phyloP scores from a whole-genome alignment of 306 rosid species.

The Calophaca sinica region DNA sequence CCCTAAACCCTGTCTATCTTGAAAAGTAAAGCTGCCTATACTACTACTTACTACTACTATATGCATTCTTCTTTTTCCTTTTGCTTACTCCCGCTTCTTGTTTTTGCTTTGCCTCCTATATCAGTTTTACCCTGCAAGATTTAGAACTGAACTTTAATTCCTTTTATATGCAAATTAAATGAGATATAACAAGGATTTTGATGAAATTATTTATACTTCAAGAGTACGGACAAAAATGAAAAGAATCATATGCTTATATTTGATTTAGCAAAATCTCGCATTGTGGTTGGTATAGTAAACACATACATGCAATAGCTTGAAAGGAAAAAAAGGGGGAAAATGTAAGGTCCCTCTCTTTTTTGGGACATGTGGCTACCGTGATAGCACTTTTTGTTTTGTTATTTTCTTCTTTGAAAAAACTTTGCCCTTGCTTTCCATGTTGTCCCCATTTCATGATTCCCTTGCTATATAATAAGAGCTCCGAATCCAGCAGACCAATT shows the following conservation, averaged over 20 bases:
- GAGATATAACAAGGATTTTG: background rate
- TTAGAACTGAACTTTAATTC: background rate
- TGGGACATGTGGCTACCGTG: slow-evolving; percentile 20
- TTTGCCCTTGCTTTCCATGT: slow-evolving; percentile 41
- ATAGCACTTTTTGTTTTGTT: slow-evolving; percentile 34
- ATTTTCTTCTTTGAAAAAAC: background rate
- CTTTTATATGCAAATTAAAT: background rate
- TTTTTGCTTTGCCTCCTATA: slow-evolving; percentile 43
- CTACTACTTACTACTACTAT: slow-evolving; percentile 36
- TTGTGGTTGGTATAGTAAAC: background rate
- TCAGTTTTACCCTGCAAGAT: slow-evolving; percentile 56
- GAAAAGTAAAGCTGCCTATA: slow-evolving; percentile 64
- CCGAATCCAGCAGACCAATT: slow-evolving; percentile 37
- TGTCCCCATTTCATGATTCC: slow-evolving; percentile 42
- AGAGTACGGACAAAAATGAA: background rate
- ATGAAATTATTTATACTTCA: background rate
- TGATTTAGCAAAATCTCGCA: slow-evolving; percentile 31
- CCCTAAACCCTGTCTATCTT: slow-evolving; percentile 57
- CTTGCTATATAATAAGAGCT: slow-evolving; percentile 28
- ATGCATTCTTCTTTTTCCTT: slow-evolving; percentile 15
- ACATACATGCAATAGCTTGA: background rate
- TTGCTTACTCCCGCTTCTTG: slow-evolving; percentile 28
- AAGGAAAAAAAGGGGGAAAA: background rate
- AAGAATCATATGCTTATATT: slow-evolving; percentile 3
- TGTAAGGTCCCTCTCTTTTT: slow-evolving; percentile 32